Evolutionary conservation across 352 stramenopile species (phyloP).

Genomic region (Phytophthora ohioensis): DNA sequence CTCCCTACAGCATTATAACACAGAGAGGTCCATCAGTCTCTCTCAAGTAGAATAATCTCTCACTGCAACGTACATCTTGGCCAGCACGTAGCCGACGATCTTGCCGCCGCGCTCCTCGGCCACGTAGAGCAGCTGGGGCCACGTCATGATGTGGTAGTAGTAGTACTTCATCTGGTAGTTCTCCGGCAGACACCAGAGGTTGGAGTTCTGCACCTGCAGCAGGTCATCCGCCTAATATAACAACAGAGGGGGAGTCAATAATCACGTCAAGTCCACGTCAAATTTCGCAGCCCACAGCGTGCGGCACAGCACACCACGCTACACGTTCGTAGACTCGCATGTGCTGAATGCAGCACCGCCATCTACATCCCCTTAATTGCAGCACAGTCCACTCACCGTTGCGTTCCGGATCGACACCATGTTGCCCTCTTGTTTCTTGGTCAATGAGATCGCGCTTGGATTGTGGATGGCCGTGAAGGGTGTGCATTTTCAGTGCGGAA

Average conservation of each 20-base stretch:
- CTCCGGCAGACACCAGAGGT: conserved; percentile 99
- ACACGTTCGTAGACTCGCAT: neutral
- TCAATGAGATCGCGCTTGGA: conserved; percentile 23
- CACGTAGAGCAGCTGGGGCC: conserved; percentile 99
- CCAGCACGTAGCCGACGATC: conserved; percentile 99
- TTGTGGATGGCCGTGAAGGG: conserved; percentile 38
- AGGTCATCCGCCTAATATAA: conserved; percentile 92
- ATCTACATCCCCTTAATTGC: neutral
- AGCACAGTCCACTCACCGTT: conserved; percentile 56
- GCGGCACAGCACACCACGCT: neutral
- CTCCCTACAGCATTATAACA: conserved; percentile 46
- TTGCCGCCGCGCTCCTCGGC: conserved; percentile 97
- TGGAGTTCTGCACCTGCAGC: conserved; percentile 99
- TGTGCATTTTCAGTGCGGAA: conserved; percentile 31
- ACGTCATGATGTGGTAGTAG: conserved; percentile 99
- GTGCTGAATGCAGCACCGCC: neutral
- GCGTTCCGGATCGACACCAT: conserved; percentile 98
- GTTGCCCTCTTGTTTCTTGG: conserved; percentile 22
- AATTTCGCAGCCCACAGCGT: neutral
- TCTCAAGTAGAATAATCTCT: neutral
- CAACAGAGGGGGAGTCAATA: conserved; percentile 17
- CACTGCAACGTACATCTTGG: conserved; percentile 95
- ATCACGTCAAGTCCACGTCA: conserved; percentile 2
- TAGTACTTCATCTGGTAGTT: conserved; percentile 99
- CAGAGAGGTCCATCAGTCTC: conserved; percentile 7